These are phyloP conservation scores for Echria macrotheca DNA, from an alignment of 495 filamentous ascomycete genomes.

Conservation along the genomic window DNA sequence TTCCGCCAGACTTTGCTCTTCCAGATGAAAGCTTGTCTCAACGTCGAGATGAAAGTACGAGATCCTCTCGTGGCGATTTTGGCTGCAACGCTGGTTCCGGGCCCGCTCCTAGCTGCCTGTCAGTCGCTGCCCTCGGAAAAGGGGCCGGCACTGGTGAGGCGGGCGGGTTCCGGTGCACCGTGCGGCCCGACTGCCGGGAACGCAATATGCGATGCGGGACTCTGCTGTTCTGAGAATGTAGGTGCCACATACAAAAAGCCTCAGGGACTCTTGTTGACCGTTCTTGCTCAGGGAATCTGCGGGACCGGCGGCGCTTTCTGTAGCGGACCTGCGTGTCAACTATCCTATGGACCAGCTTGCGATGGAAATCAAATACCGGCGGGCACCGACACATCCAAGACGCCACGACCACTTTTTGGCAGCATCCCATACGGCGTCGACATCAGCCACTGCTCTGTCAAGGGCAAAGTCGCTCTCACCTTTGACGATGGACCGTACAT, in stretches of 20 bases:
- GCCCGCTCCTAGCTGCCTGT: background rate
- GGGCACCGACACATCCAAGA: conserved; percentile 47
- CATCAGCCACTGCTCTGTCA: conserved; percentile 48
- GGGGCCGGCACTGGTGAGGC: background rate
- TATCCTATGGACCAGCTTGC: conserved; percentile 48
- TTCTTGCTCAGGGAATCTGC: conserved; percentile 30
- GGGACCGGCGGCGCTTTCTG: conserved; percentile 52
- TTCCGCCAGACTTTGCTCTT: no score
- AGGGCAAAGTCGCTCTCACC: conserved; percentile 58
- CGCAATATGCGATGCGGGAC: conserved; percentile 11
- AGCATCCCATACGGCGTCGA: conserved; percentile 40
- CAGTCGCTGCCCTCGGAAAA: background rate
- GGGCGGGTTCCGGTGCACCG: conserved; percentile 4
- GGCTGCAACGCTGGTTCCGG: background rate
- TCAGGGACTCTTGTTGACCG: background rate
- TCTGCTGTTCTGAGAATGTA: conserved; percentile 17
- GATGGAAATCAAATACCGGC: conserved; percentile 52
- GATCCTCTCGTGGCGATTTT: background rate
- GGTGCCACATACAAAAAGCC: background rate
- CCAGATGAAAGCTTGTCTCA: no score
- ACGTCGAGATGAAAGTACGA: conserved; percentile 9
- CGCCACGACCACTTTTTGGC: conserved; percentile 47
- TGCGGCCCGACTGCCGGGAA: conserved; percentile 18
- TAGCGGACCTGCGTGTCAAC: conserved; percentile 51
- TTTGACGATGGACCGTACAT: conserved; percentile 66